These are phyloP conservation scores for Scytalidium sp. DNA, from an alignment of 2,329 filamentous ascomycete genomes.

Conservation along the genomic window DNA sequence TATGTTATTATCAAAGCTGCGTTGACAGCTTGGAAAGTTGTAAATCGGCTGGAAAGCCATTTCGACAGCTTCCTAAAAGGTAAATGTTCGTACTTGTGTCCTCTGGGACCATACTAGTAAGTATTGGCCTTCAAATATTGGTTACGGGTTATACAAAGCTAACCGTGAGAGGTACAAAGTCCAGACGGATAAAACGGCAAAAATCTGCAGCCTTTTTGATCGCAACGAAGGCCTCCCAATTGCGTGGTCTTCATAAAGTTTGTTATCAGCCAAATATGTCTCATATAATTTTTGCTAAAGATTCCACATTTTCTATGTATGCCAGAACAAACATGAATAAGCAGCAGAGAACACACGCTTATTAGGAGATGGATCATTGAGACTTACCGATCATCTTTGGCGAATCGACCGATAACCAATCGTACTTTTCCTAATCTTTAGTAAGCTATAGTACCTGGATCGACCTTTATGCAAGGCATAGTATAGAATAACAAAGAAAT, in stretches of 20 bases:
- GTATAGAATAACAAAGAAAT: too few relatives aligned
- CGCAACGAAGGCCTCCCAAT: conserved; percentile 86
- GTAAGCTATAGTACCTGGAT: too few relatives aligned
- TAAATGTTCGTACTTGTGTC: conserved; percentile 79
- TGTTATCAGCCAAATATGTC: not conserved
- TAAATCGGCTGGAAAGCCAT: conserved; percentile 65
- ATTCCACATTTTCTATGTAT: too few relatives aligned
- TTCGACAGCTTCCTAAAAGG: conserved; percentile 65
- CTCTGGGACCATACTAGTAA: conserved; percentile 46
- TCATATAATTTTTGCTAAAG: too few relatives aligned
- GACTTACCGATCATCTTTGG: too few relatives aligned
- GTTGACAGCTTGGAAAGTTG: conserved; percentile 81
- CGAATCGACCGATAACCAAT: too few relatives aligned
- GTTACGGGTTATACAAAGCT: conserved; percentile 50
- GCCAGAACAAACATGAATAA: too few relatives aligned
- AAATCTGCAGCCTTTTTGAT: conserved; percentile 88
- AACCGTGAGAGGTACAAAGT: conserved; percentile 66
- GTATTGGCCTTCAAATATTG: not conserved
- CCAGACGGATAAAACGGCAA: conserved; percentile 91
- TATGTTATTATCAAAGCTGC: conserved; percentile 86
- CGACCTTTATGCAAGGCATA: too few relatives aligned
- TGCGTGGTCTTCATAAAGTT: conserved; percentile 67
- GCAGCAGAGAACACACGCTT: too few relatives aligned
- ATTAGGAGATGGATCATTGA: too few relatives aligned
- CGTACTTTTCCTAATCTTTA: too few relatives aligned